A percentile compares a stretch with the other conserved stretches of the same genome.
Evolutionary conservation across 2,329 filamentous ascomycete species (phyloP).

Genomic region (Chaetomium globosum): DNA sequence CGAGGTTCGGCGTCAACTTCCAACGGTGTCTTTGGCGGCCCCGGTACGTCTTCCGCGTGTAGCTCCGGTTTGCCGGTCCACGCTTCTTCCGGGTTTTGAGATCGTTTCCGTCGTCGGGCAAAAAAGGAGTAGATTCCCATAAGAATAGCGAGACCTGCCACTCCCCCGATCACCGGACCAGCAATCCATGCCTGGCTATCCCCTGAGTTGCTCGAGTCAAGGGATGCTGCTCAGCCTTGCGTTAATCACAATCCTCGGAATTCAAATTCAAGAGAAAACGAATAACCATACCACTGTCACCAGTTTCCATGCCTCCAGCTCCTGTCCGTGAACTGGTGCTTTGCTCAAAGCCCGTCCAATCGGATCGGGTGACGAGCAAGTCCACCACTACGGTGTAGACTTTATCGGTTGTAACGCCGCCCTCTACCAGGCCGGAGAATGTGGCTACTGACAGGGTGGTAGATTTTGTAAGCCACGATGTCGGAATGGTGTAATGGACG

Average conservation of each 20-base stretch:
- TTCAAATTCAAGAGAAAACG: not conserved
- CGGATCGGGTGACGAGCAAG: not conserved
- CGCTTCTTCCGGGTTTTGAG: not conserved
- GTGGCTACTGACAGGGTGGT: not conserved
- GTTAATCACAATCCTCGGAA: not conserved
- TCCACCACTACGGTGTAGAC: not conserved
- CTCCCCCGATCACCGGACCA: slow-evolving; percentile 3
- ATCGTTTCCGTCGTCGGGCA: not conserved
- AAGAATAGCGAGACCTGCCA: not conserved
- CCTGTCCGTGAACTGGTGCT: not conserved
- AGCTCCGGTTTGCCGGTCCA: slow-evolving; percentile 7
- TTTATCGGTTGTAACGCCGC: not conserved
- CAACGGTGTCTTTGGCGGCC: not conserved
- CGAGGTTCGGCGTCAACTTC: not conserved
- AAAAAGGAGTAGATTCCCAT: not conserved
- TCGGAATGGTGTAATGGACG: slow-evolving; percentile 6
- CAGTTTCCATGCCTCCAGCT: not conserved
- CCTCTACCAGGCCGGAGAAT: not conserved
- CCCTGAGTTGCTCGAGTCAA: not conserved
- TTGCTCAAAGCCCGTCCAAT: slow-evolving; percentile 5
- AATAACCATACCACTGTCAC: not conserved
- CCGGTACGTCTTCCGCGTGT: not conserved
- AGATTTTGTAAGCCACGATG: slow-evolving; percentile 1
- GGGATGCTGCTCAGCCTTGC: not conserved
- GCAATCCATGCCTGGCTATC: slow-evolving; percentile 1